Evolutionary conservation across 2,329 filamentous ascomycete species (phyloP).

Genomic region (Sclerotinia subarctica): DNA sequence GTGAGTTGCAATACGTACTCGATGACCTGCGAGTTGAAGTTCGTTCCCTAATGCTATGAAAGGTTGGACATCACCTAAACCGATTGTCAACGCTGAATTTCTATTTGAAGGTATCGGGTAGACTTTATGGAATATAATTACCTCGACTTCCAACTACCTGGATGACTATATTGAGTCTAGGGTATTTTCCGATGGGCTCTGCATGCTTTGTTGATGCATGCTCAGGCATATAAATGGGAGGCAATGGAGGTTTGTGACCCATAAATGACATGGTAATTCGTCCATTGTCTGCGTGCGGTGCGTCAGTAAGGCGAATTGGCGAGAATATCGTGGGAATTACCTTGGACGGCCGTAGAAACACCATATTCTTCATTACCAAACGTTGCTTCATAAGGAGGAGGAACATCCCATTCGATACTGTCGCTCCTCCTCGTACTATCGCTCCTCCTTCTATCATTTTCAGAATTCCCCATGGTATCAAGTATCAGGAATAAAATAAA

Average conservation of each 20-base stretch:
- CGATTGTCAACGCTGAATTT: background rate
- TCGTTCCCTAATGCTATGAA: slow-evolving; percentile 73
- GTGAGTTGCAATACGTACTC: slow-evolving; percentile 74
- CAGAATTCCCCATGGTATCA: background rate
- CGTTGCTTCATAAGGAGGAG: slow-evolving; percentile 2
- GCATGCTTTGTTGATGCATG: background rate
- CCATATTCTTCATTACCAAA: background rate
- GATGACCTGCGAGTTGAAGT: slow-evolving; percentile 63
- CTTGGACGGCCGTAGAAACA: slow-evolving; percentile 2
- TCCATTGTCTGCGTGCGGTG: slow-evolving; percentile 23
- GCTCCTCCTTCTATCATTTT: background rate
- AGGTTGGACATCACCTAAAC: slow-evolving; percentile 63
- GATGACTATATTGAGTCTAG: slow-evolving; percentile 68
- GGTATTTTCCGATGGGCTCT: slow-evolving; percentile 3
- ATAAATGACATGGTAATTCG: slow-evolving; percentile 29
- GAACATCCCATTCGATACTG: slow-evolving; percentile 3
- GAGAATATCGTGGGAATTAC: background rate
- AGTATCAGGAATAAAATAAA: background rate
- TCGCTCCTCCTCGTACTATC: background rate
- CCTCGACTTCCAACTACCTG: slow-evolving; percentile 80
- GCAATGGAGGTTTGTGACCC: slow-evolving; percentile 18
- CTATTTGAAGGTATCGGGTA: background rate
- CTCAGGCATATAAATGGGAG: slow-evolving; percentile 19
- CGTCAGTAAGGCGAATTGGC: background rate
- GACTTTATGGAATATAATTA: background rate